Percentiles rank a stretch among this genome's conserved stretches.
Evolutionary conservation across 1,284 basidiomycete genomes (phyloP).

Genomic region (Ganoderma sinense): DNA sequence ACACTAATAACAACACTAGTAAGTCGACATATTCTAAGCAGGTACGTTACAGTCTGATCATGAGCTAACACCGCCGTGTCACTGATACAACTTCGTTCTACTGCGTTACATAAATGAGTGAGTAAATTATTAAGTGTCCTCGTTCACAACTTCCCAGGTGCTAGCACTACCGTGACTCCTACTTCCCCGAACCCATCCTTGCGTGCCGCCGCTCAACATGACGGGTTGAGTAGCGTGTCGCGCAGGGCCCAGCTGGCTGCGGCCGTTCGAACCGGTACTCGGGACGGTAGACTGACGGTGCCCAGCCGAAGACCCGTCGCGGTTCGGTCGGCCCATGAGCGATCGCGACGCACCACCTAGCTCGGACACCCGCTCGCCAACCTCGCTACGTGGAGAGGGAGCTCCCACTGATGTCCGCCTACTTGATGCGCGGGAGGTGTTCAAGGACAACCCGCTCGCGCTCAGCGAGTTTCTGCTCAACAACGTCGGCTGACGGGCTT

Average conservation of each 20-base stretch:
- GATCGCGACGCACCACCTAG: neutral
- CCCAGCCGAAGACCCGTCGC: neutral
- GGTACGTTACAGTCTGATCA: too few species aligned
- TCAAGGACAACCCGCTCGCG: neutral
- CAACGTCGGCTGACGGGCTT: neutral
- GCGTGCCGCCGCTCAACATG: neutral
- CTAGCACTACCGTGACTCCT: neutral
- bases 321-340: neutral
- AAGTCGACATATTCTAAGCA: too few species aligned
- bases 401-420: neutral
- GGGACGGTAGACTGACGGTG: neutral
- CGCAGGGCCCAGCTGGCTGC: neutral
- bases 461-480: neutral
- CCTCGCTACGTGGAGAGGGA: neutral
- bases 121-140: neutral
- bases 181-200: neutral
- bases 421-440: neutral
- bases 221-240: neutral
- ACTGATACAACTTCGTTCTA: too few species aligned
- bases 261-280: neutral
- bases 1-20: neutral
- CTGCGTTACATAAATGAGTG: neutral
- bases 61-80: too few species aligned
- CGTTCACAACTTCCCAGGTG: neutral
- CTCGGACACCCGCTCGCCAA: neutral